Evolutionary conservation across 352 stramenopile genomes (phyloP), one percentile per base, ranked within the genome.

Genomic region (Hyaloperonospora brassicae): DNA sequence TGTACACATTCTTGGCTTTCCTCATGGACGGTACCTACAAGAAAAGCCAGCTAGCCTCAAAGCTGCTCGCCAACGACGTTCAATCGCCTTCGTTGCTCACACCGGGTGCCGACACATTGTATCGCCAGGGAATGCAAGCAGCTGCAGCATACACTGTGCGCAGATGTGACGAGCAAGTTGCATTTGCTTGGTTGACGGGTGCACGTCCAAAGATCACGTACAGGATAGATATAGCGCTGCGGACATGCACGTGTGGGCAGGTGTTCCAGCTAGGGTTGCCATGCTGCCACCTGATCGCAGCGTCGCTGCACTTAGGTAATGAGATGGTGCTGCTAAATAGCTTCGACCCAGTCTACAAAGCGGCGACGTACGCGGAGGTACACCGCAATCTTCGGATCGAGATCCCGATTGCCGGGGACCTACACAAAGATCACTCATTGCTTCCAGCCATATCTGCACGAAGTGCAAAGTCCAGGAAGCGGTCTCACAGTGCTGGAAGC

Each of bases 1-100:
- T 89, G 45, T 92, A 92, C 44, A 77, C 67, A 39, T 89, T 87
- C 55, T 52, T 91, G 43, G 79, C 78, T 5, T 87, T 87, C 54
- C 55, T 91, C 43, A 91, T 91, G 80, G 80, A 91, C 47, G 60
- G 51, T 25, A 59, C 76, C 27, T 91, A 79, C 57, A 86, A 85
- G 59, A 89, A 86, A 64, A 87, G 66, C 42, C 78, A 89, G 50
- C 54, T 82, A 22, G 66, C 76, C n/a, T 55, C 67, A 27, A 82
- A 87, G 42, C 53, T 89, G 24, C 27, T 79, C 8, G 46, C 41
- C 5, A 27, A 35, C 24, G 59, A 61, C 50, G 52, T 39, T 21
- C 62, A 61, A 47, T 48, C 51, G 22, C 23, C 41, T 2, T 58
- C 70, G 2, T 44, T 79, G 11, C 64, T 92, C 10, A 89, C 81